These are phyloP conservation scores for Alternaria rosae DNA, from an alignment of 2,329 filamentous ascomycete species.

Conservation along the genomic window DNA sequence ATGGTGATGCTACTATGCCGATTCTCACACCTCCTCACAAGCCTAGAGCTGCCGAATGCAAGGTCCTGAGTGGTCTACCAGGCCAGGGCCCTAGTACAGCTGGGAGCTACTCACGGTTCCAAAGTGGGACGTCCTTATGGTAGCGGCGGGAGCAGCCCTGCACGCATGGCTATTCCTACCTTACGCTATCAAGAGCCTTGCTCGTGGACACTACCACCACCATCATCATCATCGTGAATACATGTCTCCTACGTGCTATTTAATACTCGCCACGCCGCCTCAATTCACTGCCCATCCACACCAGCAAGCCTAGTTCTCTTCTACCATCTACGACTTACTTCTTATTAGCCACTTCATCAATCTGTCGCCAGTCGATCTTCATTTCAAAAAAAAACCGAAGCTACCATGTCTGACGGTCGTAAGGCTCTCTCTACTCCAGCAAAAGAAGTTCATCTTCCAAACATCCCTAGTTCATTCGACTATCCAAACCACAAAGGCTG, in stretches of 20 bases:
- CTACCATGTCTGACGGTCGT: constrained; percentile 65
- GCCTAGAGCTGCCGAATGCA: constrained; percentile 33
- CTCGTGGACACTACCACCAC: constrained; percentile 23
- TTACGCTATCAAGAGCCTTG: constrained; percentile 32
- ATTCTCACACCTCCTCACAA: constrained; percentile 37
- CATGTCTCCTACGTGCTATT: constrained; percentile 40
- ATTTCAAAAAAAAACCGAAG: constrained; percentile 3
- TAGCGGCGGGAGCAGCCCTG: constrained; percentile 49
- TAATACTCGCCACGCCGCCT: constrained; percentile 46
- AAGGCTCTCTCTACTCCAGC: constrained; percentile 42
- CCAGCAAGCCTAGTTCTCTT: constrained; percentile 27
- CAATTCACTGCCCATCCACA: constrained; percentile 24
- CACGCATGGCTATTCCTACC: constrained; percentile 28
- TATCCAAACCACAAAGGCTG: constrained; percentile 7
- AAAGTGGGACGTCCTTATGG: constrained; percentile 47
- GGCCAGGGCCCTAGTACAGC: constrained; percentile 38
- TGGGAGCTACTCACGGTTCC: constrained; percentile 45
- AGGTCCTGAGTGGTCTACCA: constrained; percentile 45
- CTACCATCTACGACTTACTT: constrained; percentile 8
- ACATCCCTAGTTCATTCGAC: background rate
- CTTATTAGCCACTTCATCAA: constrained; percentile 8
- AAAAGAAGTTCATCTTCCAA: background rate
- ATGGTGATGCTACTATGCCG: constrained; percentile 33
- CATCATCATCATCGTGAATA: constrained; percentile 33
- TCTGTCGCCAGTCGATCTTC: constrained; percentile 24